These are phyloP conservation scores for Neobulgaria alba DNA, from an alignment of 2,329 filamentous ascomycete species.

Conservation along the genomic window DNA sequence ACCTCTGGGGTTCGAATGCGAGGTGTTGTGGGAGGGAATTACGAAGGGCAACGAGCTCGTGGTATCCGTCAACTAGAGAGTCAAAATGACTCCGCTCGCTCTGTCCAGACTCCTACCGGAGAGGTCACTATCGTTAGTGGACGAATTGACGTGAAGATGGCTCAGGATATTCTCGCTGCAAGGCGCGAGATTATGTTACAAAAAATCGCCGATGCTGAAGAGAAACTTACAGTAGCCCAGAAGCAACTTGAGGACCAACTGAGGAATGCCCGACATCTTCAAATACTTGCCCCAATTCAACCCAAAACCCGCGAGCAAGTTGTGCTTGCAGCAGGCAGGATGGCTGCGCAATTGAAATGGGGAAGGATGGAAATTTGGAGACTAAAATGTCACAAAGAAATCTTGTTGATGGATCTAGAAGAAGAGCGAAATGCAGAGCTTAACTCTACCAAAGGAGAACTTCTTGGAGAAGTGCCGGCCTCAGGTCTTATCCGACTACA, in stretches of 20 bases:
- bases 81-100: constrained; percentile 40
- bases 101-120: constrained; percentile 62
- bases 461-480: constrained; percentile 12
- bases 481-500: constrained; percentile 27
- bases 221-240: constrained; percentile 63
- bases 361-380: constrained; percentile 90
- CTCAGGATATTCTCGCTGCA: constrained; percentile 75
- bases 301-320: constrained; percentile 82
- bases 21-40: constrained; percentile 74
- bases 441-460: constrained; percentile 7
- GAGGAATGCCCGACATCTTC: constrained; percentile 81
- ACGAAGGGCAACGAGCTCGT: constrained; percentile 70
- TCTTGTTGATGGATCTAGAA: constrained; percentile 75
- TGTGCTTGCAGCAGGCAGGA: constrained; percentile 72
- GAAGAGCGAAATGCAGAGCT: constrained; percentile 48
- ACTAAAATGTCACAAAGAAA: constrained; percentile 82
- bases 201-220: constrained; percentile 76
- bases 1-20: constrained; percentile 87
- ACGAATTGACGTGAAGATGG: constrained; percentile 71
- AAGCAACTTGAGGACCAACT: constrained; percentile 76
- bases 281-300: constrained; percentile 82
- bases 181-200: constrained; percentile 73
- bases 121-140: constrained; percentile 66
- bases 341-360: constrained; percentile 88
- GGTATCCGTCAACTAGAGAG: constrained; percentile 61